Conservation (phyloP, 2,329 filamentous ascomycete species). For the Aspergillus hiratsukae region DNA sequence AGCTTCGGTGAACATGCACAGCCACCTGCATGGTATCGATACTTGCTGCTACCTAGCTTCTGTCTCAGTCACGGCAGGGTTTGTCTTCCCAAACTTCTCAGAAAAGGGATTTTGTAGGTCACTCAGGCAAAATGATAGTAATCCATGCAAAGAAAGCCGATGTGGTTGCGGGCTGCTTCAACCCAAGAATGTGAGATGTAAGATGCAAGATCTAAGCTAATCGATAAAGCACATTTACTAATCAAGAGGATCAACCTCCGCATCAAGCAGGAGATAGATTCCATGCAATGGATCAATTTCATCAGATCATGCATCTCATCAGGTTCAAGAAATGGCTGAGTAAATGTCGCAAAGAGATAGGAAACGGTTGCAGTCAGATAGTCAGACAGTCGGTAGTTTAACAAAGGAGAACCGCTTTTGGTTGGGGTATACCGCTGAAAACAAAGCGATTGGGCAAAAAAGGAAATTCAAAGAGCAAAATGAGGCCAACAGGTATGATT, state of each 20-base stretch:
- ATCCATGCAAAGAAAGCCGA: neutral
- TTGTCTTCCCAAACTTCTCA: neutral
- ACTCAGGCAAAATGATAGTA: neutral
- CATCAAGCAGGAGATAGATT: neutral
- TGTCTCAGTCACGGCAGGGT: neutral
- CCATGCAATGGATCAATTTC: slow-evolving; percentile 1
- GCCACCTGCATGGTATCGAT: neutral
- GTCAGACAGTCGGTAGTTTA: slow-evolving; percentile 10
- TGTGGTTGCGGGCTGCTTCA: neutral
- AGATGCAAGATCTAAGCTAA: neutral
- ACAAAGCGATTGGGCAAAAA: slow-evolving; percentile 15
- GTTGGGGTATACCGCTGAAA: slow-evolving; percentile 30
- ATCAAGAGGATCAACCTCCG: neutral
- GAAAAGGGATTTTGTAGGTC: neutral
- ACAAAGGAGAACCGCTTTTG: slow-evolving; percentile 22
- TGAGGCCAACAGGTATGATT: slow-evolving; percentile 2
- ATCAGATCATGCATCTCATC: slow-evolving; percentile 17
- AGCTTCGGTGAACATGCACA: neutral
- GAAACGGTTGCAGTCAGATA: slow-evolving; percentile 6
- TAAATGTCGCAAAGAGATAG: slow-evolving; percentile 7
- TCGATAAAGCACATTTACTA: neutral
- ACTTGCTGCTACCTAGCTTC: neutral
- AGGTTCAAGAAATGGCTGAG: slow-evolving; percentile 5
- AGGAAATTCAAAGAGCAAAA: slow-evolving; percentile 1
- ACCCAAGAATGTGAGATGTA: neutral